Evolutionary conservation across 2,329 filamentous ascomycete species (phyloP).

Genomic region (Thielaviopsis musarum): DNA sequence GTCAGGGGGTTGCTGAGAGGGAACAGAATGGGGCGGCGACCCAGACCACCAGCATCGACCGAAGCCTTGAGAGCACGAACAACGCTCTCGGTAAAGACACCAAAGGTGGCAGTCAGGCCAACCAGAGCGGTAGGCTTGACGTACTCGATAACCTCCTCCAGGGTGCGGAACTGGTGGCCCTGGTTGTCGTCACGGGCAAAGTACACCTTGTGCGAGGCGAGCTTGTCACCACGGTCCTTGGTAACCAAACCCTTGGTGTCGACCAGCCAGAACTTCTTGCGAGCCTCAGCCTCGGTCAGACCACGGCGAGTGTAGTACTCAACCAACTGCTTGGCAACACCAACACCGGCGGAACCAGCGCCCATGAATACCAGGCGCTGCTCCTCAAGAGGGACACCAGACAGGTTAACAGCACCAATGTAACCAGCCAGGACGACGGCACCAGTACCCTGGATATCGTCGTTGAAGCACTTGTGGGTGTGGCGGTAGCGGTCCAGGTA

Average conservation of each 20-base stretch:
- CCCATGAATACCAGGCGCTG: slow-evolving; percentile 94
- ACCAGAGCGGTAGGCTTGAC: slow-evolving; percentile 91
- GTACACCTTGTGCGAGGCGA: slow-evolving; percentile 77
- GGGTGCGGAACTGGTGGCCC: slow-evolving; percentile 54
- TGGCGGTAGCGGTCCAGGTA: slow-evolving; percentile 81
- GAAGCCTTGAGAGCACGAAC: slow-evolving; percentile 52
- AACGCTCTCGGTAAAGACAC: slow-evolving; percentile 80
- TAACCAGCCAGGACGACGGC: slow-evolving; percentile 80
- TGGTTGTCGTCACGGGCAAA: slow-evolving; percentile 49
- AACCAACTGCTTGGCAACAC: slow-evolving; percentile 94
- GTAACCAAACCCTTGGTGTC: slow-evolving; percentile 95
- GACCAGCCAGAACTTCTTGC: slow-evolving; percentile 89
- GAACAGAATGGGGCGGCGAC: slow-evolving; percentile 80
- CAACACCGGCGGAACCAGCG: slow-evolving; percentile 86
- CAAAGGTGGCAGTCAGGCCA: slow-evolving; percentile 85
- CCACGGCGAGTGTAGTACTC: slow-evolving; percentile 93
- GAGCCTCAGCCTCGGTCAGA: slow-evolving; percentile 71
- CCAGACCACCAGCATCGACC: slow-evolving; percentile 45
- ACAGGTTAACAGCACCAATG: slow-evolving; percentile 62
- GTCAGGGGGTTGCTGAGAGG: slow-evolving; percentile 89
- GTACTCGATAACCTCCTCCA: slow-evolving; percentile 85
- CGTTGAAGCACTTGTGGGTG: slow-evolving; percentile 91
- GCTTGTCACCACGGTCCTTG: slow-evolving; percentile 76
- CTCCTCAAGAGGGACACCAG: slow-evolving; percentile 69
- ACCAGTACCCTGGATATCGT: slow-evolving; percentile 94